A percentile compares a stretch with the other conserved stretches of the same genome.
These are phyloP conservation scores for Phycomyces blakesleeanus DNA, from an alignment of 192 early-diverging fungal species.

Conservation along the genomic window DNA sequence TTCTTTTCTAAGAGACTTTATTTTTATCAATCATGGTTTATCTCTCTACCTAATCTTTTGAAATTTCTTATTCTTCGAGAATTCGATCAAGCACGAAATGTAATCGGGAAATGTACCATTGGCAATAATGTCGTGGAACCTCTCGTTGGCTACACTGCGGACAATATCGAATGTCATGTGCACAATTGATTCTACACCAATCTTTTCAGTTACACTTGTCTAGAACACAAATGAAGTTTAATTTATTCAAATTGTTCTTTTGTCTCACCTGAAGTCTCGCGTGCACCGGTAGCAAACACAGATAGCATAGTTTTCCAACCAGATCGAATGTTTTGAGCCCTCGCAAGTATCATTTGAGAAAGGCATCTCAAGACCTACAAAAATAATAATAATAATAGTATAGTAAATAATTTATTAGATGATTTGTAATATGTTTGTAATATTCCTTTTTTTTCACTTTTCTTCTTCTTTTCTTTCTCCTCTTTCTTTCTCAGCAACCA, in stretches of 20 bases:
- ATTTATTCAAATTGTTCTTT: too few relatives aligned
- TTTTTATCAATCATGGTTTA: too few relatives aligned
- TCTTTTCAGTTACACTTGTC: not conserved
- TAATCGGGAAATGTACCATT: constrained; percentile 55
- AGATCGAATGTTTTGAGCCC: constrained; percentile 72
- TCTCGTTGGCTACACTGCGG: constrained; percentile 52
- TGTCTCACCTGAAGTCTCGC: constrained; percentile 45
- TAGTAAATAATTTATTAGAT: not conserved
- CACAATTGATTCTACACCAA: constrained; percentile 59
- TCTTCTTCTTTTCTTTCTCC: too few relatives aligned
- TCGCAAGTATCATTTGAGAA: constrained; percentile 69
- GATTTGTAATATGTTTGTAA: constrained; percentile 24
- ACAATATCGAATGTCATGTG: constrained; percentile 74
- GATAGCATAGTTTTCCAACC: constrained; percentile 76
- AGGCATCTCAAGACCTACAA: constrained; percentile 65
- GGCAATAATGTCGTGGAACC: constrained; percentile 66
- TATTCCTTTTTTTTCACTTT: too few relatives aligned
- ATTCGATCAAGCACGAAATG: constrained; percentile 50
- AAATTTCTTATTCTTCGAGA: constrained; percentile 69
- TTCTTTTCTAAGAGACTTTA: too few relatives aligned
- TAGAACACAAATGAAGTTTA: too few relatives aligned
- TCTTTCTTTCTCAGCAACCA: too few relatives aligned
- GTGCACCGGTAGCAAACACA: constrained; percentile 61
- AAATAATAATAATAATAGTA: constrained; percentile 35
- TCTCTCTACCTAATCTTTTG: constrained; percentile 66